Evolutionary conservation across 2,329 filamentous ascomycete genomes (phyloP), one percentile per base, ranked within the genome.

Genomic region (Cordyceps farinosa): DNA sequence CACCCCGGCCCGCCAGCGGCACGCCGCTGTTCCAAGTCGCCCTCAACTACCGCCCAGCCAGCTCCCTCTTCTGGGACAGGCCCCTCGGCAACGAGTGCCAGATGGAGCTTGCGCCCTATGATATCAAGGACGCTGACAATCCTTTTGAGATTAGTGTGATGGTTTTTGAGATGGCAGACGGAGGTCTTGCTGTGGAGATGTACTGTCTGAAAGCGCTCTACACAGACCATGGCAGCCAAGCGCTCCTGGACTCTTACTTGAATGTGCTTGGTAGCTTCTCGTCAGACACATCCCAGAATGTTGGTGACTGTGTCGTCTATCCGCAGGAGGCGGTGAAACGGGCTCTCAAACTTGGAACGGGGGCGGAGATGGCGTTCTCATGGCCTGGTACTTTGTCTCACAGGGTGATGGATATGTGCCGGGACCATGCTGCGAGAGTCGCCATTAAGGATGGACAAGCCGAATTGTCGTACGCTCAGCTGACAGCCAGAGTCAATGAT

Each of bases 21-120:
- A 77, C 66, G 38, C 82, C 83, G 0, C 42, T 85, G 0, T 84
- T 84, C 71, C 83, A 86, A 67, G 75, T 71, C 1, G 71, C 74
- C 48, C 30, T 77, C 45, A 67, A 77, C 63, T 77, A 76, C 54
- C 70, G 70, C 10, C 66, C 50, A 1, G 50, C 50, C 32, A 11
- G 32, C 32, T n/a, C 50, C 1, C 6, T 53, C 3, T 6, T 17
- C 32, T 32, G n/a, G 17, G 6, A 38, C 4, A 9, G 13, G 11
- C n/a, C 34, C 17, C 50, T 53, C 3, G 50, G 50, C 4, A 8
- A 10, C 9, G 50, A 53, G 45, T 64, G 50, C 50, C n/a, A 27
- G 9, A 53, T 53, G n/a, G 50, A 53, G 34, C 50, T 53, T 1
- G 3, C 4, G 4, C 34, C 32, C 10, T 7, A 36, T 2, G 34